phyloP scores from a whole-genome alignment of 495 filamentous ascomycete species.

The Penicillium verhagenii region DNA sequence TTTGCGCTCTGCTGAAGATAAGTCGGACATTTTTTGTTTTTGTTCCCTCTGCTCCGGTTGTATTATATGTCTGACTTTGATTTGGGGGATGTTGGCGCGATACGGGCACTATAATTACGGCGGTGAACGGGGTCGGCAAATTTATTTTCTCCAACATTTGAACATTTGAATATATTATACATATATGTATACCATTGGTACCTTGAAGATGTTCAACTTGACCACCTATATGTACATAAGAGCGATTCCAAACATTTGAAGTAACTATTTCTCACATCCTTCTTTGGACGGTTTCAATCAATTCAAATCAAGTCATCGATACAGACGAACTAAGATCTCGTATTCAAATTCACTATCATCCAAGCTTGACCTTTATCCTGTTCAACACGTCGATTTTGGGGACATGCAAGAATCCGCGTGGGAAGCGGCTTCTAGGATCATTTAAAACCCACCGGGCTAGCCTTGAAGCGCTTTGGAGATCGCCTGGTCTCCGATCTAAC shows the following conservation, averaged over 20 bases:
- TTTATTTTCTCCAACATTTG: neutral
- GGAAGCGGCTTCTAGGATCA: neutral
- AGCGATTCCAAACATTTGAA: no score
- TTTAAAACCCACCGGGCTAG: neutral
- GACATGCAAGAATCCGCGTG: neutral
- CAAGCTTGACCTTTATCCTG: no score
- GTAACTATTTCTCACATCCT: no score
- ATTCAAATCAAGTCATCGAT: no score
- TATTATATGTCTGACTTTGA: neutral
- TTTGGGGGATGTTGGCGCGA: neutral
- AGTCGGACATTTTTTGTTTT: slow-evolving; percentile 2
- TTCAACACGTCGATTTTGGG: neutral
- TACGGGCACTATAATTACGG: neutral
- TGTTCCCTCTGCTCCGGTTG: no score
- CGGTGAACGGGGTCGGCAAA: neutral
- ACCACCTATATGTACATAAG: no score
- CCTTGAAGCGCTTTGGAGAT: neutral
- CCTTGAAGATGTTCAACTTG: no score
- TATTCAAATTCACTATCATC: no score
- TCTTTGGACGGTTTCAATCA: no score
- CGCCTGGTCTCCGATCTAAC: neutral
- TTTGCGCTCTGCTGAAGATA: slow-evolving; percentile 22
- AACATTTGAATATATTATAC: neutral
- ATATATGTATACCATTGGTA: no score
- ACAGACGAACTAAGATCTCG: neutral